Evolutionary conservation across 257 asterid species (phyloP), one percentile per base, ranked within the genome.

Genomic region (Solanum gandarillasii): DNA sequence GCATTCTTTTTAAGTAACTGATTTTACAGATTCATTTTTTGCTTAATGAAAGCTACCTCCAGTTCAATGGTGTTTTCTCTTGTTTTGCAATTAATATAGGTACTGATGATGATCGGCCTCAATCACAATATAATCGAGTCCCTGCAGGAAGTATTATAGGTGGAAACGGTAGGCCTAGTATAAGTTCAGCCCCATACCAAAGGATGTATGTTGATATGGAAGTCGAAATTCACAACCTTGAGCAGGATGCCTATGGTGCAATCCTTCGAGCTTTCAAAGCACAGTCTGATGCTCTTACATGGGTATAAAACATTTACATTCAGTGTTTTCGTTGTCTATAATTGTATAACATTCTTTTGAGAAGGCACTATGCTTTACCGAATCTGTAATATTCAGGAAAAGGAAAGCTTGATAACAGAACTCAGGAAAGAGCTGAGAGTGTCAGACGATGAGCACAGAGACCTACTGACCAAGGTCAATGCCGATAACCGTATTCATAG

Each of bases 381-480:
- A 32, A 76, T 83, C 86, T 35, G n/a, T 83, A 88, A 73, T 88
- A 52, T 75, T 34, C 92, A 97, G 99, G 99, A 97, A 92, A 97
- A 96, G 91, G 99, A 96, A 91, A 98, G 98, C 76, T 88, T 97
- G 83, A 96, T 97, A 87, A 97, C 99, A 88, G 98, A 97, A 90
- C 94, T 97, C 20, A 92, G 99, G 93, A 97, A 93, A 92, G 99
- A 97, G 89, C 92, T 97, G 88, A 92, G 99, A 91, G 99, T 97
- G 67, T 97, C 99, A 12, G 99, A 97, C 31, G 98, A 97, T 87
- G 99, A 97, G 93, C 99, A 97, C 88, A 91, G 99, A 83, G 98
- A 95, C 87, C 91, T 93, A 62, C 98, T 97, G 43, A 91, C 93
- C 87, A 93, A 94, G 90, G 99, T 96, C 86, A 95, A 95, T 92